Conservation (phyloP, 768 basidiomycete species). For the Lactarius quietus region DNA sequence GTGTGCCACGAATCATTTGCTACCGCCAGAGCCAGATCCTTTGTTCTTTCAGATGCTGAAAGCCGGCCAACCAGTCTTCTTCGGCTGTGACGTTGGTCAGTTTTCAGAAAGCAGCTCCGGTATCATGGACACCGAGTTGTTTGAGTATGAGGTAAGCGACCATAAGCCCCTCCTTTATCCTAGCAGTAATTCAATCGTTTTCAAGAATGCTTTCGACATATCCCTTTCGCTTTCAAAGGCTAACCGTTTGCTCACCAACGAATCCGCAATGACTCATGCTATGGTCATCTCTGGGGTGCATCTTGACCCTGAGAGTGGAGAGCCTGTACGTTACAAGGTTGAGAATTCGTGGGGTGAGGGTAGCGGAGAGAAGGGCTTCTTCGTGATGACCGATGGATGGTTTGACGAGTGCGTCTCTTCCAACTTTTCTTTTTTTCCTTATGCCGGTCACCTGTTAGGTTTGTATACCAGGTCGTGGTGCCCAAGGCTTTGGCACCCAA, state of each 20-base stretch:
- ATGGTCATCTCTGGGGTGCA: slow-evolving; percentile 95
- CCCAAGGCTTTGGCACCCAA: slow-evolving; percentile 76
- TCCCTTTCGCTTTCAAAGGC: slow-evolving; percentile 79
- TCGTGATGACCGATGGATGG: slow-evolving; percentile 91
- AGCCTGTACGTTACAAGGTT: slow-evolving; percentile 88
- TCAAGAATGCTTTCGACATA: slow-evolving; percentile 79
- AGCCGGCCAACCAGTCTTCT: slow-evolving; percentile 88
- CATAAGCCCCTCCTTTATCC: slow-evolving; percentile 16
- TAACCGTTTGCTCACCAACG: slow-evolving; percentile 74
- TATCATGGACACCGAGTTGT: slow-evolving; percentile 83
- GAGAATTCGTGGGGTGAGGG: slow-evolving; percentile 93
- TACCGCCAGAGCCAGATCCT: background rate
- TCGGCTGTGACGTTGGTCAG: slow-evolving; percentile 95
- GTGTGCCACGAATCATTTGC: background rate
- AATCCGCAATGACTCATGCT: slow-evolving; percentile 93
- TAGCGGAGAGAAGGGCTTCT: slow-evolving; percentile 79
- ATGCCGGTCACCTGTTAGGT: slow-evolving; percentile 40
- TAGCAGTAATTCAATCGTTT: background rate
- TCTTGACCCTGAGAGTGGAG: slow-evolving; percentile 62
- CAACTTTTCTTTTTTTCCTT: background rate
- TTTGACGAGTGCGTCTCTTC: slow-evolving; percentile 70
- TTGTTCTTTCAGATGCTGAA: slow-evolving; percentile 47
- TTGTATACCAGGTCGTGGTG: slow-evolving; percentile 91
- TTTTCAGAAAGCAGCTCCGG: slow-evolving; percentile 66
- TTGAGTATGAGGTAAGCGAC: slow-evolving; percentile 77